phyloP scores from a whole-genome alignment of 306 rosid genomes.

The Casuarina cunninghamiana region DNA sequence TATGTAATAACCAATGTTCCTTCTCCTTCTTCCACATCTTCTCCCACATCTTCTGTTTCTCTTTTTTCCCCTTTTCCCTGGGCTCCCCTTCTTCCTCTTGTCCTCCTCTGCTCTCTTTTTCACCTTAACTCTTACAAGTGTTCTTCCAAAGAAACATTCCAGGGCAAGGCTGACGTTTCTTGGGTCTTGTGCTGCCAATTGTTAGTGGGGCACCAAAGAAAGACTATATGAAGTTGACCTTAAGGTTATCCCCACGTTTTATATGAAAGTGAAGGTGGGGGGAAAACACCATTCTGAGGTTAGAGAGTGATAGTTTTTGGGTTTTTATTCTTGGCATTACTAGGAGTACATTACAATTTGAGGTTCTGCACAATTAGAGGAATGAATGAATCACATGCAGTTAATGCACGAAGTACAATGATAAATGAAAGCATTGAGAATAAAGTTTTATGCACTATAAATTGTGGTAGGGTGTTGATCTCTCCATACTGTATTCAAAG shows the following conservation, averaged over 20 bases:
- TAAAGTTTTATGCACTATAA: background rate
- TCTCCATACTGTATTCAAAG: background rate
- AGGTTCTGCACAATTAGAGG: background rate
- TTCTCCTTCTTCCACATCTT: background rate
- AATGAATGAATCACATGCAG: background rate
- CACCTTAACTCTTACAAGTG: background rate
- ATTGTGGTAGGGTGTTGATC: background rate
- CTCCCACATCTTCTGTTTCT: no score
- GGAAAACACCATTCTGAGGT: background rate
- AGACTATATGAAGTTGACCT: no score
- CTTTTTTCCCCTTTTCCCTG: no score
- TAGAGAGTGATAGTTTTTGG: background rate
- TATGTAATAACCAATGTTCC: background rate
- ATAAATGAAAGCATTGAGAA: background rate
- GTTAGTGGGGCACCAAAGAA: no score
- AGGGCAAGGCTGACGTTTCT: background rate
- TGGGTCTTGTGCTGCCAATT: no score
- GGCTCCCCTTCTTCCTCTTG: background rate
- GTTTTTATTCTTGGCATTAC: background rate
- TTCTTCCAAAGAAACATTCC: background rate
- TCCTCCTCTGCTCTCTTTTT: background rate
- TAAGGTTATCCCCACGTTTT: no score
- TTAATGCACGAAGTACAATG: background rate
- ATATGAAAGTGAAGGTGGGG: no score
- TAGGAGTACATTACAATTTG: background rate